Evolutionary conservation across 2,329 filamentous ascomycete species (phyloP), one percentile per base, ranked within the genome.

Genomic region (Elsinoe australis): DNA sequence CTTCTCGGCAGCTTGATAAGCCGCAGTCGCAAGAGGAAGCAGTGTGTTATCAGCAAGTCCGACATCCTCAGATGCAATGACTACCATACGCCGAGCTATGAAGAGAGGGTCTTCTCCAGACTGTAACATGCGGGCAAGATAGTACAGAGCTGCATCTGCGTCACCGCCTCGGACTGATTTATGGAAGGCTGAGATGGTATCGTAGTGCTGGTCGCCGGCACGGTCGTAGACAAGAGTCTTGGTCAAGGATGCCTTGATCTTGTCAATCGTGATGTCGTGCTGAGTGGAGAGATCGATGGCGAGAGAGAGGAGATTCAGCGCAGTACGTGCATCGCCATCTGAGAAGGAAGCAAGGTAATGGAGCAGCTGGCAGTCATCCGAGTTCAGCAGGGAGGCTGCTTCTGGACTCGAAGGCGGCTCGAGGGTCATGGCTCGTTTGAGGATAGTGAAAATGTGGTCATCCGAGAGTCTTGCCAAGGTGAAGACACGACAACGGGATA

Each of bases 181-280:
- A 74, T 96, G 92, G 58, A 96, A 92, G 22, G 92, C 92, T 1
- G 87, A 94, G 59, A 98, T 96, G 47, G 86, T 92, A 62, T 98
- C 90, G 70, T 96, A 98, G 68, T 96, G 92, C 63, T 95, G 87
- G 66, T 98, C 92, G 46, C 92, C 90, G 0, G 85, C 86, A 48
- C 92, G 81, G 65, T 98, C 92, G 67, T 96, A 96, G 10, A 96
- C 88, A 1, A 96, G 73, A 0, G 90, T 96, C 62, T 89, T 89
- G 2, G 90, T 96, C 7, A 98, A 73, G 2, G 85, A 78, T 1
- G 80, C 72, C 62, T 95, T 95, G 61, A 98, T 79, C 51, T 80
- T 78, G 4, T 83, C 80, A 53, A 83, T 79, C 0, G 86, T 92
- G 54, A 84, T 80, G 7, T 72, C 71, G 0, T 76, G 71, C 5